Evolutionary conservation across 176 grass and related monocot species (phyloP), one percentile per base, ranked within the genome.

Genomic region (Aegilops bicornis): DNA sequence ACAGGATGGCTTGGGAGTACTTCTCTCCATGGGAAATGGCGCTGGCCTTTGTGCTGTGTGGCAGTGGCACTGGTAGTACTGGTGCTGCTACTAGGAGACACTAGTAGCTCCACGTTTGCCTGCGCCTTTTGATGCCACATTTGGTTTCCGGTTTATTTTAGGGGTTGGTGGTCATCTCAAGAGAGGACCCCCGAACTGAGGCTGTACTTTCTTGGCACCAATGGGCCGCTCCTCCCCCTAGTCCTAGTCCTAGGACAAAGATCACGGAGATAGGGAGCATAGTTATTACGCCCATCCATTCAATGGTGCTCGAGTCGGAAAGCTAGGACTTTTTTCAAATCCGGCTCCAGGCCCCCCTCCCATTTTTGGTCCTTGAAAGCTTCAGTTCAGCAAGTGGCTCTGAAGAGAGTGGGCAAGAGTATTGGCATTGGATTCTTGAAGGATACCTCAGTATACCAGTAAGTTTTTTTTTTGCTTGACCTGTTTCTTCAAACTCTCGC

Each of bases 91-190:
- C 9, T 12, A 35, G 1, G n/a, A 30, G 45, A 77, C 31, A 37
- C 16, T 13, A 61, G 69, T 25, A 83, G 67, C 74, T 79, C 31
- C 47, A 80, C 39, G 84, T 43, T 84, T 81, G 48, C 86, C 69
- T 87, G 88, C 69, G 73, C 60, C 88, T 94, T 92, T 92, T 91
- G 79, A 90, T 92, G 86, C 27, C 75, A 69, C 76, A 85, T 87
- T 58, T 70, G 75, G 85, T 74, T 84, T n/a, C 27, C 54, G 58
- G 42, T 83, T 81, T 80, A 8, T 81, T 88, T 88, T 81, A 30
- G 31, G 79, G 48, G 22, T 71, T 64, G 67, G 13, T 69, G 85
- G 85, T 84, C 89, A 84, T 85, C 76, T 87, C 83, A 58, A 78
- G 73, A 81, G 62, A 83, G 31, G 31, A 75, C 76, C 61, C 61